Evolutionary conservation across 139 green algal species (phyloP), one percentile per base, ranked within the genome.

Genomic region (Eudorina sp.): DNA sequence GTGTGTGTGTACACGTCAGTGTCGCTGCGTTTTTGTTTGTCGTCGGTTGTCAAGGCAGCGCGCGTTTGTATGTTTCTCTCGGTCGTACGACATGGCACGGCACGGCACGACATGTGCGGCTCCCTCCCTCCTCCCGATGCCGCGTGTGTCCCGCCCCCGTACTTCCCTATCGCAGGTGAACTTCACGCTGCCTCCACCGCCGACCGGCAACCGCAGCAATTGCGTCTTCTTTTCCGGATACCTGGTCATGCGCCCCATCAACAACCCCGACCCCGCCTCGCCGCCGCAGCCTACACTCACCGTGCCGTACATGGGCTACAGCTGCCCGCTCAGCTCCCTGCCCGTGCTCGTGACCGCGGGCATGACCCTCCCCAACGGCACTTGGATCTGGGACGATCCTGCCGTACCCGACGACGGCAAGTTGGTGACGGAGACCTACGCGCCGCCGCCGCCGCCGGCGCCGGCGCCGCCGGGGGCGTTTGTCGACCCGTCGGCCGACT

Each of bases 261-360:
- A 19, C 34, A 66, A 62, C 34, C 36, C 53, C 8, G 53, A 48
- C 19, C 6, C n/a, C 75, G 38, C 79, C 0, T 58, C 79, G 29
- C 38, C 41, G 79, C 79, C 70, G 43, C 81, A 87, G 41, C 81
- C 81, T 25, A 34, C 81, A 18, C 34, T 87, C 11, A 53, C 25
- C 64, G 3, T 79, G 45, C 64, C 81, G 21, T 87, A 87, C 64
- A 18, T 87, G 13, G 81, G 81, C 64, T 79, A 53, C 81, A 79
- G 27, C 29, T n/a, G 9, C 11, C 23, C 81, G 3, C 62, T 87
- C n/a, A 53, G 8, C 16, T 4, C 6, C n/a, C 34, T 87, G 66
- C 81, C 81, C 0, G 81, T 87, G 45, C 46, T 87, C 40, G 38
- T 78, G 19, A 69, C 62, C 1, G 81, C 43, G 19, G 81, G 62